A percentile compares a stretch with the other conserved stretches of the same genome.
Conservation (phyloP, 179 eudicot species). For the Actinidia arguta region DNA sequence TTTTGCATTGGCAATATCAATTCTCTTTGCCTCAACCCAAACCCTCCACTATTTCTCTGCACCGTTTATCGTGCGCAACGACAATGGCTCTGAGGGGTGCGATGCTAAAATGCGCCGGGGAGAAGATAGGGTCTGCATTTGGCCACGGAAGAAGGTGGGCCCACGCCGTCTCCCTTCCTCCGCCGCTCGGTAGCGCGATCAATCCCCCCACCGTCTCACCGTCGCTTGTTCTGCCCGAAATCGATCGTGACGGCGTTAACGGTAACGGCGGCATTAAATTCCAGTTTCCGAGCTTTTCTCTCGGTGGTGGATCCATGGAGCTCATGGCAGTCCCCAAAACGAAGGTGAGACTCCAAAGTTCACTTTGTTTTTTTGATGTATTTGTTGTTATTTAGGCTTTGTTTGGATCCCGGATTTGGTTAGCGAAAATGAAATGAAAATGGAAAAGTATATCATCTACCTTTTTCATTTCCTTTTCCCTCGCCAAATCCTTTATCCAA, state of each 20-base stretch:
- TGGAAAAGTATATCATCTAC: too few species aligned
- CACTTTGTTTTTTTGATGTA: background rate
- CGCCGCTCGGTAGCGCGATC: slow-evolving; percentile 40
- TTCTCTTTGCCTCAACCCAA: too few species aligned
- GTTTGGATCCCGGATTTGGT: too few species aligned
- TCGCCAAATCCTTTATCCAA: too few species aligned
- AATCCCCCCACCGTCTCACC: slow-evolving; percentile 27
- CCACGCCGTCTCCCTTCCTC: slow-evolving; percentile 47
- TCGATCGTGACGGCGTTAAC: slow-evolving; percentile 13
- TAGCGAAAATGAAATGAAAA: too few species aligned
- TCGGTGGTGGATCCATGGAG: slow-evolving; percentile 64
- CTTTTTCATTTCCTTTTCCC: too few species aligned
- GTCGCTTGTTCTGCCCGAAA: slow-evolving; percentile 49
- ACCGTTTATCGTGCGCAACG: background rate
- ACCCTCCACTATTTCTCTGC: too few species aligned
- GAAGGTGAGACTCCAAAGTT: slow-evolving; percentile 44
- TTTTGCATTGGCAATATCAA: too few species aligned
- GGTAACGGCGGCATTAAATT: slow-evolving; percentile 19
- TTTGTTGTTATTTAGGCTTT: background rate
- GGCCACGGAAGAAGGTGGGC: slow-evolving; percentile 48
- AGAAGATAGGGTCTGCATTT: slow-evolving; percentile 16
- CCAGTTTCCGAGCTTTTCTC: slow-evolving; percentile 37
- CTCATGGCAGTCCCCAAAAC: slow-evolving; percentile 88
- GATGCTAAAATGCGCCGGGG: slow-evolving; percentile 22
- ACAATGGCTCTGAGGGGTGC: slow-evolving; percentile 33